These are phyloP conservation scores for Petunia hybrid DNA, from an alignment of 305 asterid species.

Conservation along the genomic window DNA sequence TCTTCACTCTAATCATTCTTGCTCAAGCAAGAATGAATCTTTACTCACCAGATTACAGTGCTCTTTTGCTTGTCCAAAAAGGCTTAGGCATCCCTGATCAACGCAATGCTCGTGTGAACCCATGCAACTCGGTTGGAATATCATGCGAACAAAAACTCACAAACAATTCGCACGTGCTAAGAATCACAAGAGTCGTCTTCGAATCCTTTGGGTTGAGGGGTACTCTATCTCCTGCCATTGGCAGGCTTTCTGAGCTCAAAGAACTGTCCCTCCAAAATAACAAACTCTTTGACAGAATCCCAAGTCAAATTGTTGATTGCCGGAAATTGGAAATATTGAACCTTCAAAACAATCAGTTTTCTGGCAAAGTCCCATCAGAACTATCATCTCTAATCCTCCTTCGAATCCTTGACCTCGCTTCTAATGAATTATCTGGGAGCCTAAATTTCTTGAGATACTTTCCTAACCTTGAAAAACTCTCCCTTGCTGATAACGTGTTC, in stretches of 20 bases:
- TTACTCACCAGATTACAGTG: conserved; percentile 58
- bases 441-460: conserved; percentile 74
- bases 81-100: conserved; percentile 49
- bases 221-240: conserved; percentile 69
- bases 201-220: conserved; percentile 57
- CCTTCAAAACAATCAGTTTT: conserved; percentile 61
- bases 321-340: conserved; percentile 65
- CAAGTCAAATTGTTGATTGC: conserved; percentile 61
- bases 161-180: conserved; percentile 57
- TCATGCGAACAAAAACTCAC: conserved; percentile 58
- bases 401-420: conserved; percentile 66
- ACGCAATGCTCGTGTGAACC: conserved; percentile 39
- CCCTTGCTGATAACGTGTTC: conserved; percentile 71
- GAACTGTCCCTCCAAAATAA: conserved; percentile 70
- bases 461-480: conserved; percentile 74
- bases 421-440: conserved; percentile 69
- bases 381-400: conserved; percentile 62
- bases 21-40: conserved; percentile 61
- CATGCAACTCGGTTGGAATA: conserved; percentile 62
- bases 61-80: conserved; percentile 54
- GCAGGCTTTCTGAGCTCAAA: conserved; percentile 75
- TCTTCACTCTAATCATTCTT: conserved; percentile 46
- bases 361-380: conserved; percentile 68
- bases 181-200: conserved; percentile 62
- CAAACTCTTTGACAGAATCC: conserved; percentile 58